phyloP scores from a whole-genome alignment of 495 filamentous ascomycete genomes.

The Lasiosphaeria miniovina region DNA sequence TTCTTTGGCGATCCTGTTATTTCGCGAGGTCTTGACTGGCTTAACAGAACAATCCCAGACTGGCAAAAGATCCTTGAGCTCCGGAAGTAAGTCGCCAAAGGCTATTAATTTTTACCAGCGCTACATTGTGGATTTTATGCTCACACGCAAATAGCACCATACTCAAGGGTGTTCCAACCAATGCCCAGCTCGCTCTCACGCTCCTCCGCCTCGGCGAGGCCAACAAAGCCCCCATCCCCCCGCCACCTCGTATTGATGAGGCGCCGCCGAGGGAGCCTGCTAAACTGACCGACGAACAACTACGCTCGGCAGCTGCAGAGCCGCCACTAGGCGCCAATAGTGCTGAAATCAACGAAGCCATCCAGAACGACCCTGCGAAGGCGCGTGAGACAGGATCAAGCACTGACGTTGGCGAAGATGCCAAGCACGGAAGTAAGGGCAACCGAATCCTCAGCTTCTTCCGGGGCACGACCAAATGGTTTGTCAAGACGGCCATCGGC shows the following conservation, averaged over 20 bases:
- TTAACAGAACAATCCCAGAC: conserved; percentile 66
- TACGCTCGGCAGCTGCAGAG: conserved; percentile 38
- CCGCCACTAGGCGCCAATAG: conserved; percentile 40
- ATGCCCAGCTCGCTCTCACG: conserved; percentile 81
- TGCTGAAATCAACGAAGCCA: conserved; percentile 43
- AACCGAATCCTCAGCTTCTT: conserved; percentile 62
- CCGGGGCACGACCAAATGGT: conserved; percentile 64
- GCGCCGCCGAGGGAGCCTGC: conserved; percentile 53
- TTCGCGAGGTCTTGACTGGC: conserved; percentile 50
- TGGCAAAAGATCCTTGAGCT: conserved; percentile 75
- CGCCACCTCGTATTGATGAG: conserved; percentile 60
- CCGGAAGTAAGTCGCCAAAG: conserved; percentile 52
- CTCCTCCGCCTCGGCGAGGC: conserved; percentile 82
- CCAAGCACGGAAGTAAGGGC: conserved; percentile 41
- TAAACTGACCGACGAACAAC: conserved; percentile 44
- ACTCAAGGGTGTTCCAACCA: conserved; percentile 82
- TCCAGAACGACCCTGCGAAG: conserved; percentile 36
- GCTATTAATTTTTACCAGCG: not conserved
- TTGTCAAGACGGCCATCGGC: conserved; percentile 65
- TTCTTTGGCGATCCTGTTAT: conserved; percentile 84
- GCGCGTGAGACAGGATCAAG: conserved; percentile 42
- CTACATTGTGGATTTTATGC: not conserved
- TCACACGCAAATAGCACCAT: conserved; percentile 54
- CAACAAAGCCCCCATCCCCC: conserved; percentile 76
- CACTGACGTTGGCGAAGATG: conserved; percentile 40